These are phyloP conservation scores for Exophiala alcalophila DNA, from an alignment of 2,329 filamentous ascomycete species.

Conservation along the genomic window DNA sequence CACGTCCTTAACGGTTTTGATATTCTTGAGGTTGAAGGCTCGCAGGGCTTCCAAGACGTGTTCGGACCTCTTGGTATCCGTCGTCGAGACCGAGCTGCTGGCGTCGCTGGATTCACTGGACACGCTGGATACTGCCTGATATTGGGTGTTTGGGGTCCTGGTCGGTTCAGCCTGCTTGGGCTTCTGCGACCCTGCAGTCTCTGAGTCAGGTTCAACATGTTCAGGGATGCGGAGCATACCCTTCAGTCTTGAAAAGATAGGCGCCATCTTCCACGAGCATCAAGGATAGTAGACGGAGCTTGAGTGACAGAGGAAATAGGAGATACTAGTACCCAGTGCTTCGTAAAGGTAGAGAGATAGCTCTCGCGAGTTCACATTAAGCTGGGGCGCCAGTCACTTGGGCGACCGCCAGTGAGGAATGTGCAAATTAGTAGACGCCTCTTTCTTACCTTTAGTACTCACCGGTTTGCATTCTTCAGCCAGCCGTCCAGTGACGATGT, in stretches of 20 bases:
- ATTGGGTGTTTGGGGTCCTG: conserved; percentile 2
- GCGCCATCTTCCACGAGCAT: conserved; percentile 20
- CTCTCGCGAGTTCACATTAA: too few relatives aligned
- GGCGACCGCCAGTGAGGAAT: too few relatives aligned
- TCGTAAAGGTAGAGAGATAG: too few relatives aligned
- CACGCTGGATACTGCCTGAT: background rate
- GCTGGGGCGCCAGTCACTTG: too few relatives aligned
- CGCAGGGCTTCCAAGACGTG: conserved; percentile 43
- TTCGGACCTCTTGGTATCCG: conserved; percentile 14
- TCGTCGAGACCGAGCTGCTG: conserved; percentile 9
- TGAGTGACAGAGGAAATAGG: too few relatives aligned
- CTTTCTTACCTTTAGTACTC: too few relatives aligned
- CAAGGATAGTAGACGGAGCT: too few relatives aligned
- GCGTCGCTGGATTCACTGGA: conserved; percentile 4
- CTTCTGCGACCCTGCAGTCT: conserved; percentile 1
- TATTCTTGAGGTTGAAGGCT: conserved; percentile 47
- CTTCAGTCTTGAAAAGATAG: conserved; percentile 15
- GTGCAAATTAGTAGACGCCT: too few relatives aligned
- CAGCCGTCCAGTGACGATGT: too few relatives aligned
- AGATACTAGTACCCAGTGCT: too few relatives aligned
- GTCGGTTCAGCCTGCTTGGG: conserved; percentile 1
- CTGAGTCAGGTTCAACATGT: conserved; percentile 4
- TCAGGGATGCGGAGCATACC: conserved; percentile 13
- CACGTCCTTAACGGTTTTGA: conserved; percentile 41
- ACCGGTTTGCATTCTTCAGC: too few relatives aligned